Percentiles rank a stretch among this genome's conserved stretches.
Evolutionary conservation across 2,329 filamentous ascomycete genomes (phyloP).

Genomic region (Colletotrichum truncatum): DNA sequence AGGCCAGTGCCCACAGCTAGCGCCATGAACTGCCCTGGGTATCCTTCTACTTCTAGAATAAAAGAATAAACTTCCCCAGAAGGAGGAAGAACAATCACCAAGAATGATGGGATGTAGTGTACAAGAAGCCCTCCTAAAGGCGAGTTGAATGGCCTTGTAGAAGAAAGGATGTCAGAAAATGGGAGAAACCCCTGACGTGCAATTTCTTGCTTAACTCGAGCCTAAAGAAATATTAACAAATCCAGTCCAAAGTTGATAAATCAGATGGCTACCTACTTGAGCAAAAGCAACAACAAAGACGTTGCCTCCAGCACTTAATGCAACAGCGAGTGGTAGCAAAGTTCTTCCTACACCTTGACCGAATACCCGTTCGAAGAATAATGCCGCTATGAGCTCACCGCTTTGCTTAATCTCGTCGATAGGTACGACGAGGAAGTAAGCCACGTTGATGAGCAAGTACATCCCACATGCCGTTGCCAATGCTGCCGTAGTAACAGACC

Average conservation of each 20-base stretch:
- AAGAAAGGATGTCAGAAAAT: constrained; percentile 67
- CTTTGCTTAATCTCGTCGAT: constrained; percentile 73
- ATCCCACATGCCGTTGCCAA: constrained; percentile 69
- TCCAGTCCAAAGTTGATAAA: constrained; percentile 36
- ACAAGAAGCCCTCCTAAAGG: constrained; percentile 74
- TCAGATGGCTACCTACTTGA: constrained; percentile 53
- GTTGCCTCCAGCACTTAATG: constrained; percentile 74
- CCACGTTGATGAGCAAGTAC: constrained; percentile 74
- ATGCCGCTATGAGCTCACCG: constrained; percentile 72
- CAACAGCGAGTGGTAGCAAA: constrained; percentile 71
- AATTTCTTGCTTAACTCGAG: constrained; percentile 77
- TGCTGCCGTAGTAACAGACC: constrained; percentile 67
- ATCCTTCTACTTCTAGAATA: constrained; percentile 77
- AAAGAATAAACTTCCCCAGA: constrained; percentile 76
- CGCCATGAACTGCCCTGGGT: constrained; percentile 69
- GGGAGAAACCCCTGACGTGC: constrained; percentile 77
- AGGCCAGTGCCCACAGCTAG: constrained; percentile 67
- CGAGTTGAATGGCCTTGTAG: constrained; percentile 72
- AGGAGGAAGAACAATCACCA: constrained; percentile 73
- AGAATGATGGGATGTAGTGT: constrained; percentile 73
- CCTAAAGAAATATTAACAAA: constrained; percentile 48
- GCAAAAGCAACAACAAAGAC: constrained; percentile 79
- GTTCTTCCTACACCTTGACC: constrained; percentile 64
- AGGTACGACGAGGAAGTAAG: constrained; percentile 71
- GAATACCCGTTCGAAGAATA: constrained; percentile 74